A percentile compares a stretch with the other conserved stretches of the same genome.
These are phyloP conservation scores for Lactuca sativa DNA, from an alignment of 129 eudicot genomes.

Conservation along the genomic window DNA sequence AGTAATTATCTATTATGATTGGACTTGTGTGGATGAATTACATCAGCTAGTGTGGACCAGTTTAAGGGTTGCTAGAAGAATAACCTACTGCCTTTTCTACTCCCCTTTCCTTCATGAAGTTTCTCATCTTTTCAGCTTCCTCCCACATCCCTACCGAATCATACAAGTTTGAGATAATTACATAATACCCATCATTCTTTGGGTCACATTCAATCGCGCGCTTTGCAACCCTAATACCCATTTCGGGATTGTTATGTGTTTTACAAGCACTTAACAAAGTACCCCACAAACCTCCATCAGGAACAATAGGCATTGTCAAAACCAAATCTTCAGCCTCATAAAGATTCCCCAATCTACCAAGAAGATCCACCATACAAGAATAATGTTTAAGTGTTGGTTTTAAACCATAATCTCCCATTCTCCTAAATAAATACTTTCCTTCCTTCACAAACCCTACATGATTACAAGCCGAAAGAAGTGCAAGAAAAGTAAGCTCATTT, in stretches of 20 bases:
- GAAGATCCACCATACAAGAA: conserved; percentile 82
- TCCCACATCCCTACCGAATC: conserved; percentile 66
- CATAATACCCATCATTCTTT: conserved; percentile 78
- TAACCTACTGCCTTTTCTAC: conserved; percentile 61
- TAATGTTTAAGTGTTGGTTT: conserved; percentile 74
- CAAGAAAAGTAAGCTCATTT: conserved; percentile 77
- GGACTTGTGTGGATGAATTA: conserved; percentile 7
- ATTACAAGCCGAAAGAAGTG: conserved; percentile 70
- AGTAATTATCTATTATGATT: not conserved
- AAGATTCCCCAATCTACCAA: conserved; percentile 70
- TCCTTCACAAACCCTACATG: conserved; percentile 77
- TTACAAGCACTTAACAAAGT: conserved; percentile 77
- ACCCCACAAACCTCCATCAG: conserved; percentile 94
- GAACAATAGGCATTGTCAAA: conserved; percentile 68
- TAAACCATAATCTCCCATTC: conserved; percentile 57
- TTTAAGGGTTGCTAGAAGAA: not conserved
- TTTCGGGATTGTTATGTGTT: conserved; percentile 59
- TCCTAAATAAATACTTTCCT: conserved; percentile 55
- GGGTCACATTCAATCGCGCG: conserved; percentile 79
- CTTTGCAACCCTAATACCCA: conserved; percentile 70
- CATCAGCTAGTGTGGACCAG: conserved; percentile 19
- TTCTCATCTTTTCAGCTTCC: conserved; percentile 61
- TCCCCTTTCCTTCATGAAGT: conserved; percentile 56
- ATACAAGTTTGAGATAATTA: conserved; percentile 58
- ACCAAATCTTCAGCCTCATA: conserved; percentile 70